Conservation (phyloP, 805 yeast species). For the Candida glaebosa region DNA sequence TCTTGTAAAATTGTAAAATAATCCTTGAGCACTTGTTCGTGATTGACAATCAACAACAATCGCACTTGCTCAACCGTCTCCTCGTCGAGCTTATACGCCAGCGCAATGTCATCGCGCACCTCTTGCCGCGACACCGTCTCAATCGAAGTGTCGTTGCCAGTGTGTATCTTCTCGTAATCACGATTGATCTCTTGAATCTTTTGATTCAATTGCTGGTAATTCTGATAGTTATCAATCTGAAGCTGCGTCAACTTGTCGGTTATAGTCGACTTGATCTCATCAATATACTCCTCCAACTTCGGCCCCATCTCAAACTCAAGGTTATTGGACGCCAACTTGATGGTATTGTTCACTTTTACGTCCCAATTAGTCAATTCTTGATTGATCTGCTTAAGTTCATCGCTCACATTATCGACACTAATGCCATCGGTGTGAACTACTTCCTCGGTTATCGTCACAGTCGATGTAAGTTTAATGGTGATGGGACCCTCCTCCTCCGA, state of each 20-base stretch:
- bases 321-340: conserved; percentile 29
- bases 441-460: conserved; percentile 18
- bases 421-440: conserved; percentile 2
- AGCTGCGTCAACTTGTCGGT: conserved; percentile 23
- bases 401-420: conserved; percentile 3
- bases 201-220: conserved; percentile 28
- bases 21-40: conserved; percentile 21
- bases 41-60: conserved; percentile 21
- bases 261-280: conserved; percentile 20
- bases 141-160: conserved; percentile 13
- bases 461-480: conserved; percentile 21
- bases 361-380: conserved; percentile 32
- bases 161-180: conserved; percentile 29
- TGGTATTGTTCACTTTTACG: conserved; percentile 28
- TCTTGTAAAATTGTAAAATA: conserved; percentile 33
- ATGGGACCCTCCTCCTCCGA: conserved; percentile 16
- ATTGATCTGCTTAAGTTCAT: conserved; percentile 16
- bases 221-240: conserved; percentile 25
- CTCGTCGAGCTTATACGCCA: conserved; percentile 21
- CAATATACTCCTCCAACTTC: conserved; percentile 20
- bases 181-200: conserved; percentile 29
- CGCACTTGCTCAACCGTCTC: conserved; percentile 20
- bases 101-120: conserved; percentile 31
- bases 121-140: conserved; percentile 30
- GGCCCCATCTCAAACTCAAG: conserved; percentile 31